A percentile compares a stretch with the other conserved stretches of the same genome.
These are phyloP conservation scores for Neurospora cerealis DNA, from an alignment of 495 filamentous ascomycete species.

Conservation along the genomic window DNA sequence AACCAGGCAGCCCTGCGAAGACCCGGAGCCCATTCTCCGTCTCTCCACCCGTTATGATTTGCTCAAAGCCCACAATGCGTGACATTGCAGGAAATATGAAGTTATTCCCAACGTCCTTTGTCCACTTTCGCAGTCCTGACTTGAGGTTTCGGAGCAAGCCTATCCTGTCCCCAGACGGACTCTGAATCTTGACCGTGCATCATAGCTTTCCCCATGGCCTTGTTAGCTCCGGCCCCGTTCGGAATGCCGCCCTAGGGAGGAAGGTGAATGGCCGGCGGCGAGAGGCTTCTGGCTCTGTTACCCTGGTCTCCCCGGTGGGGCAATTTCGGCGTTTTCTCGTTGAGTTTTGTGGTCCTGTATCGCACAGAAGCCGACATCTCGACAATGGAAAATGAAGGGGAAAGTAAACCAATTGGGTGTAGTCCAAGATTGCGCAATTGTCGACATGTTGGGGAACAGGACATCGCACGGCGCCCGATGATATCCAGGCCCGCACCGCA, in stretches of 20 bases:
- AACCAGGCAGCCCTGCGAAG: not conserved
- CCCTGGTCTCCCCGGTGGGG: not conserved
- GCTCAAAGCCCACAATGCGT: not conserved
- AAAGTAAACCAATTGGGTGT: not conserved
- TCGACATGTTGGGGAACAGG: not conserved
- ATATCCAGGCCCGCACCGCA: not conserved
- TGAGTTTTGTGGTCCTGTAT: not conserved
- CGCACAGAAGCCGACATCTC: not conserved
- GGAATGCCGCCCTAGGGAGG: not conserved
- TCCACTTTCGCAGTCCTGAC: not conserved
- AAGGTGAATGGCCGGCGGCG: not conserved
- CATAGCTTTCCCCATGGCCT: not conserved
- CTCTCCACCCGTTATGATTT: not conserved
- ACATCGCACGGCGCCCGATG: not conserved
- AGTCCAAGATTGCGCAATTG: not conserved
- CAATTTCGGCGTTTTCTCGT: not conserved
- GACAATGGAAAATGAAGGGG: not conserved
- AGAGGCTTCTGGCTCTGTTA: not conserved
- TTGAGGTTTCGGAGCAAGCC: not conserved
- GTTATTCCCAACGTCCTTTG: not conserved
- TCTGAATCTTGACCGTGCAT: not conserved
- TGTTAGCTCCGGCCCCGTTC: not conserved
- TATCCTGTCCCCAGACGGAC: not conserved
- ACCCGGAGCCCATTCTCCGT: not conserved
- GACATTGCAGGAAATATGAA: not conserved